Evolutionary conservation across 2,329 filamentous ascomycete species (phyloP).

Genomic region (Fusarium chlamydosporum): DNA sequence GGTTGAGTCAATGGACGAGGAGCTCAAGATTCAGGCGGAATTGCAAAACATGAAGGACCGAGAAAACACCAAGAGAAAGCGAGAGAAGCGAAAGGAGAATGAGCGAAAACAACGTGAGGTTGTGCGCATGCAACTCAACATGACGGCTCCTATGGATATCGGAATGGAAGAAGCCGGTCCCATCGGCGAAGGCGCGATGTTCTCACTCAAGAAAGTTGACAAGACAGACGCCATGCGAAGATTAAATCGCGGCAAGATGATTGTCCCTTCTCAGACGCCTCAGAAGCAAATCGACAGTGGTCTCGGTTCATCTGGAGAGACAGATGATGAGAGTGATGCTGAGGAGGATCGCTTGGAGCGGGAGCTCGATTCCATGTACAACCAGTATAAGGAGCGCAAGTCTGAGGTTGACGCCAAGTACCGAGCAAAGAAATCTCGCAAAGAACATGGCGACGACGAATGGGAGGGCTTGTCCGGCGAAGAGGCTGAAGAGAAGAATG

Average conservation of each 20-base stretch:
- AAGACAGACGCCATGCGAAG: constrained; percentile 78
- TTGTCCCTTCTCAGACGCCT: constrained; percentile 70
- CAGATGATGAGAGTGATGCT: constrained; percentile 77
- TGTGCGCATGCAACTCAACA: constrained; percentile 96
- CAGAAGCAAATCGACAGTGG: constrained; percentile 73
- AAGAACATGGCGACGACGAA: constrained; percentile 86
- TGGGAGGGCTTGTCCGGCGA: constrained; percentile 89
- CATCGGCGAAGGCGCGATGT: constrained; percentile 85
- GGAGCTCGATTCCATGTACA: constrained; percentile 90
- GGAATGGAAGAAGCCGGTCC: constrained; percentile 89
- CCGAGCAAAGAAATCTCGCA: constrained; percentile 88
- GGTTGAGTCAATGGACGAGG: constrained; percentile 93
- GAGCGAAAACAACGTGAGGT: constrained; percentile 96
- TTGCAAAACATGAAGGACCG: constrained; percentile 85
- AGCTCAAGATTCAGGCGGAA: constrained; percentile 90
- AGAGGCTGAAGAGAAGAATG: constrained; percentile 66
- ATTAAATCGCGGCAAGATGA: constrained; percentile 80
- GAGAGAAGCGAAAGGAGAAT: constrained; percentile 88
- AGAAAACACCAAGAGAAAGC: constrained; percentile 81
- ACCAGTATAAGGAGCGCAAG: constrained; percentile 84
- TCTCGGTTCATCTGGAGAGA: constrained; percentile 66
- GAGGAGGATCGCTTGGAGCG: constrained; percentile 86
- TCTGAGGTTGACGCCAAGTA: constrained; percentile 87
- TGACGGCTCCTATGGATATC: constrained; percentile 96
- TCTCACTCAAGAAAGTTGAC: constrained; percentile 85